Base-by-base conservation (phyloP, 768 basidiomycete genomes). In the Boletus rufocinnamomeus region DNA sequence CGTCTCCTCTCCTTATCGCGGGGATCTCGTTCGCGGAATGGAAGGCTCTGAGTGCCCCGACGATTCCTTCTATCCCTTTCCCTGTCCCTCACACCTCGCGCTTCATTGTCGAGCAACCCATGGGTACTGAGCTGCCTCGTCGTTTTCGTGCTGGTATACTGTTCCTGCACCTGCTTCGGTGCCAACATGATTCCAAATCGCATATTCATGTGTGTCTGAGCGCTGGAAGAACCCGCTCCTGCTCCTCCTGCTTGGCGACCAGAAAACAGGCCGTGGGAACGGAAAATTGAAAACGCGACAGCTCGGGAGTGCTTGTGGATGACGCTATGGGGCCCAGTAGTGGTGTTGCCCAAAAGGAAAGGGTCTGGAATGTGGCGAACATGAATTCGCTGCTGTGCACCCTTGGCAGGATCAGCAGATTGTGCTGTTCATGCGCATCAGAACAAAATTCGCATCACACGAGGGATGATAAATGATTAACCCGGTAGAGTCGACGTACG, bases 271-370 rank as follows among this genome's bases (percentile, higher is more conserved):
- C 51, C 50, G 54, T 87, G 84, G 55, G 83, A 82, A 47, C 91
- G 83, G 71, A 87, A 86, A 49, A 93, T 83, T 0, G 91, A 91
- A 72, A 91, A 92, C 1, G 89, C 91, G 32, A 82, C 74, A 4
- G 88, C 87, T 54, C 88, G 84, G 1, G 91, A 90, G 68, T 93
- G 91, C 63, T 89, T 90, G 72, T 93, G 92, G 34, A 93, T 84
- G 54, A 88, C 85, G 35, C 83, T 79, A 25, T 78, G 76, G 0
- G 90, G 89, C 1, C 88, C 87, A 35, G 79, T 79, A 34, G 72
- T 74, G 7, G 70, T 73, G 37, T 77, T 78, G 6, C 68, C 74
- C 34, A 70, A 71, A n/a, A 75, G 71, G 59, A 75, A 81, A 0
- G 80, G 79, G 60, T 82, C 84, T 27, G 79, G 75, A 54, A 84